phyloP scores from a whole-genome alignment of 768 basidiomycete species.

The Panellus pusillus region DNA sequence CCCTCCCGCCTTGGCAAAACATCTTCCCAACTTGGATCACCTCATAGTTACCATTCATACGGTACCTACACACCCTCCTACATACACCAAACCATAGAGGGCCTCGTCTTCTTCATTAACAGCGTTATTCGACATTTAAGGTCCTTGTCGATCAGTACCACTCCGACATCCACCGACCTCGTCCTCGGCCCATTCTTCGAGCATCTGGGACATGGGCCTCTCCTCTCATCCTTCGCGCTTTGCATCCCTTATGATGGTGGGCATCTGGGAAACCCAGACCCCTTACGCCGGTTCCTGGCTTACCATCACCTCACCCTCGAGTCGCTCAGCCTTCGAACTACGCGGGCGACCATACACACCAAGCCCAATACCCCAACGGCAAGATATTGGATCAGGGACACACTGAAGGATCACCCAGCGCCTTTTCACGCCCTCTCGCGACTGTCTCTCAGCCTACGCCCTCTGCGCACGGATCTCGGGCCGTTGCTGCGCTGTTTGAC shows the following conservation, averaged over 20 bases:
- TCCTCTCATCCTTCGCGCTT: conserved; percentile 36
- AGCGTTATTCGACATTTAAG: conserved; percentile 39
- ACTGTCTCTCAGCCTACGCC: conserved; percentile 39
- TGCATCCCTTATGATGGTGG: conserved; percentile 47
- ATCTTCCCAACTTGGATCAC: conserved; percentile 34
- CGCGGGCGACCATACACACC: conserved; percentile 25
- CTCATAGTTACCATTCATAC: conserved; percentile 40
- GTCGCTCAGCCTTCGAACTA: conserved; percentile 37
- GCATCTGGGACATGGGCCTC: conserved; percentile 39
- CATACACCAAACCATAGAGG: conserved; percentile 39
- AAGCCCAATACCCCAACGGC: conserved; percentile 27
- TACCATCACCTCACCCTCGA: conserved; percentile 36
- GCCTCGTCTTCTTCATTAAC: conserved; percentile 46
- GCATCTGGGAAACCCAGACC: conserved; percentile 35
- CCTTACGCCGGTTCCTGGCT: conserved; percentile 36
- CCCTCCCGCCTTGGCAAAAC: conserved; percentile 29
- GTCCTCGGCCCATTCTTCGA: conserved; percentile 40
- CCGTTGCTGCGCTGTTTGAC: conserved; percentile 32
- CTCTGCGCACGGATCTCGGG: conserved; percentile 33
- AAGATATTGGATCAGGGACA: conserved; percentile 44
- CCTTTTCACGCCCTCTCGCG: conserved; percentile 34
- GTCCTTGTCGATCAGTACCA: conserved; percentile 37
- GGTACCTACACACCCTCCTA: conserved; percentile 26
- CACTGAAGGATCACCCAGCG: conserved; percentile 26
- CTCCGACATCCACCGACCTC: conserved; percentile 36